Evolutionary conservation across 2,329 filamentous ascomycete genomes (phyloP).

Genomic region (Ciborinia camelliae): DNA sequence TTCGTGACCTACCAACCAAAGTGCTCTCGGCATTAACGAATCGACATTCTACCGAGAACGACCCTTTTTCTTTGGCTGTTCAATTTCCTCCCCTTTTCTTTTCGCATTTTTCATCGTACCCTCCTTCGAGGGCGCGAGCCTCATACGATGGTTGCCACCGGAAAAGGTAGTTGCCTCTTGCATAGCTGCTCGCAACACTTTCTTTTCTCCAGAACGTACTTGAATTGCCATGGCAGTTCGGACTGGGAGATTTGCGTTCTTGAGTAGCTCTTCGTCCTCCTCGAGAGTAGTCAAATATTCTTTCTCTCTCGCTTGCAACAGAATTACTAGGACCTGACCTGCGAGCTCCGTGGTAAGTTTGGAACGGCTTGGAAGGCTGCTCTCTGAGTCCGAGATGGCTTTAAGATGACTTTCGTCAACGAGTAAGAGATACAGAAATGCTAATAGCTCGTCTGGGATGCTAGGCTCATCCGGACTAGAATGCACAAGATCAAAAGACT

Average conservation of each 20-base stretch:
- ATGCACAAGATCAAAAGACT: conserved; percentile 54
- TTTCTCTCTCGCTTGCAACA: conserved; percentile 41
- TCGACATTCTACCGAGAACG: conserved; percentile 21
- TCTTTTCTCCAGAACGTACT: conserved; percentile 63
- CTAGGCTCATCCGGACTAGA: conserved; percentile 29
- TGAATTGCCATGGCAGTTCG: conserved; percentile 52
- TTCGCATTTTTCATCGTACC: conserved; percentile 21
- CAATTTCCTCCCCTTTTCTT: conserved; percentile 25
- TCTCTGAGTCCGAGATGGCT: conserved; percentile 39
- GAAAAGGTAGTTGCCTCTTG: conserved; percentile 37
- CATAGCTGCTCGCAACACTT: conserved; percentile 50
- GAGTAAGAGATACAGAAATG: conserved; percentile 45
- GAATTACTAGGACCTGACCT: conserved; percentile 40
- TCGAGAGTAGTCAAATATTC: conserved; percentile 54
- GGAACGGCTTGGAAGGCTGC: conserved; percentile 38
- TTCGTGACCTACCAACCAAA: conserved; percentile 23
- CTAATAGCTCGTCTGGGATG: conserved; percentile 38
- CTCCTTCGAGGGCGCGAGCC: conserved; percentile 19
- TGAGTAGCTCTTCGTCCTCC: conserved; percentile 45
- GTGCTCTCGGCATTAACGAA: not conserved
- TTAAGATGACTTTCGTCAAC: conserved; percentile 41
- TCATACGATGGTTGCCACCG: conserved; percentile 38
- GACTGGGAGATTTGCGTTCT: conserved; percentile 34
- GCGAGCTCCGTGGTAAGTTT: conserved; percentile 43
- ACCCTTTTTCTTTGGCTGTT: conserved; percentile 27